Percentiles rank a stretch among this genome's conserved stretches.
These are phyloP conservation scores for Gardenia jasminoides DNA, from an alignment of 257 asterid species.

Conservation along the genomic window DNA sequence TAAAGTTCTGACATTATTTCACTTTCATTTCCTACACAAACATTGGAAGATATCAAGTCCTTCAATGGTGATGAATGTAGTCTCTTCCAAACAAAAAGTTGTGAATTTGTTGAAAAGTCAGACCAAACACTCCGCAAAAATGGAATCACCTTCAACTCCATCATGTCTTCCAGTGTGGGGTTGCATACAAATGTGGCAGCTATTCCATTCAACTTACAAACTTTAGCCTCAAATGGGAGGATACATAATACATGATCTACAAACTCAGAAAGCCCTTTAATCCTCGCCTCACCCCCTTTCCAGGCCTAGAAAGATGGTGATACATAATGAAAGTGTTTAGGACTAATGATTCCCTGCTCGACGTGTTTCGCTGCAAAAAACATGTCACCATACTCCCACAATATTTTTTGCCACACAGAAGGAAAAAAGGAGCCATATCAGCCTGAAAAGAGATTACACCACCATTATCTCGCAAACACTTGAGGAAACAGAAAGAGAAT, in stretches of 20 bases:
- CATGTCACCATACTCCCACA: slow-evolving; percentile 43
- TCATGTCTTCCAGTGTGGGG: slow-evolving; percentile 82
- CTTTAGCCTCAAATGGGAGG: slow-evolving; percentile 90
- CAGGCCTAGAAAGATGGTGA: slow-evolving; percentile 99
- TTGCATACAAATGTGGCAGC: slow-evolving; percentile 93
- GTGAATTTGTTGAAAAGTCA: neutral
- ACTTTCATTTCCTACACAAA: neutral
- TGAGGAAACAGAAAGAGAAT: slow-evolving; percentile 83
- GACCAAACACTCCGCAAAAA: neutral
- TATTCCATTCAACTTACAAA: slow-evolving; percentile 66
- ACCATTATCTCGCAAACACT: slow-evolving; percentile 62
- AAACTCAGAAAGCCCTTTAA: slow-evolving; percentile 59
- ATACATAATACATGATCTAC: slow-evolving; percentile 90
- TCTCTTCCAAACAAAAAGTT: neutral
- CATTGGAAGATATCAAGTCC: neutral
- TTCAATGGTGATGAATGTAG: neutral
- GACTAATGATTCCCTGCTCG: slow-evolving; percentile 40
- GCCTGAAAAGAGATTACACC: slow-evolving; percentile 11
- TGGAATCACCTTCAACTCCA: slow-evolving; percentile 54
- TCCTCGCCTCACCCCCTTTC: slow-evolving; percentile 94
- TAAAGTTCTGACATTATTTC: neutral
- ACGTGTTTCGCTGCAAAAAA: slow-evolving; percentile 69
- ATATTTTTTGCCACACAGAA: slow-evolving; percentile 34
- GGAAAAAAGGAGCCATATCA: slow-evolving; percentile 14
- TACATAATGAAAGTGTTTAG: slow-evolving; percentile 85